Percentiles rank a stretch among this genome's conserved stretches.
These are phyloP conservation scores for Corymbia maculata DNA, from an alignment of 345 rosid genomes.

Conservation along the genomic window DNA sequence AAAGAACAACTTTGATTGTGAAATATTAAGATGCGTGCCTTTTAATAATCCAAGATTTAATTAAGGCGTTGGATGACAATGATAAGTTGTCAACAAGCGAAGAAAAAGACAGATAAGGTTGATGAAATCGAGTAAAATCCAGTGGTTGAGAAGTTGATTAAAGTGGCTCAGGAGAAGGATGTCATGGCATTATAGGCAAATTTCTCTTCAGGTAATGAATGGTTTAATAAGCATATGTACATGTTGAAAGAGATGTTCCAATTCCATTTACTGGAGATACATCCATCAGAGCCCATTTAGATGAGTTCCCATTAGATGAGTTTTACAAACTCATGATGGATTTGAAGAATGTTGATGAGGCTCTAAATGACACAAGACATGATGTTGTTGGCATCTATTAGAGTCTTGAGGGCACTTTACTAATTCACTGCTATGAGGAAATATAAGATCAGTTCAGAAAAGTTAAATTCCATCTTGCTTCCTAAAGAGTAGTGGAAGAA, in stretches of 20 bases:
- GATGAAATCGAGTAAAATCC: not conserved
- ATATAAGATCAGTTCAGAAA: not conserved
- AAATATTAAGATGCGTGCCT: not conserved
- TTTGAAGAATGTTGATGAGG: not conserved
- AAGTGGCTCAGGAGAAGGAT: not conserved
- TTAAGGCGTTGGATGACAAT: not conserved
- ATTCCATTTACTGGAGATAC: not conserved
- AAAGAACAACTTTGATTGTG: not conserved
- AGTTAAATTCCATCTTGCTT: not conserved
- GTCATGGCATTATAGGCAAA: not conserved
- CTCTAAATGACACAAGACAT: not conserved
- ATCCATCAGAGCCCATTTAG: not conserved
- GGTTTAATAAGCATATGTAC: not conserved
- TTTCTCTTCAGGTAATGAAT: not conserved
- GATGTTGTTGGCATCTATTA: not conserved
- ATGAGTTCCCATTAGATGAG: too few relatives aligned
- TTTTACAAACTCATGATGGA: not conserved
- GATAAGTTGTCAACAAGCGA: not conserved
- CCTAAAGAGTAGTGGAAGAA: not conserved
- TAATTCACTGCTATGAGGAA: not conserved
- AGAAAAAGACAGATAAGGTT: not conserved
- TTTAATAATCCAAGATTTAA: not conserved
- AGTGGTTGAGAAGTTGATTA: not conserved
- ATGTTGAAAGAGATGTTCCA: not conserved
- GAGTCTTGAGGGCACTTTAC: not conserved